Evolutionary conservation across 2,329 filamentous ascomycete species (phyloP), one percentile per base, ranked within the genome.

Genomic region (Penicillium janthinellum): DNA sequence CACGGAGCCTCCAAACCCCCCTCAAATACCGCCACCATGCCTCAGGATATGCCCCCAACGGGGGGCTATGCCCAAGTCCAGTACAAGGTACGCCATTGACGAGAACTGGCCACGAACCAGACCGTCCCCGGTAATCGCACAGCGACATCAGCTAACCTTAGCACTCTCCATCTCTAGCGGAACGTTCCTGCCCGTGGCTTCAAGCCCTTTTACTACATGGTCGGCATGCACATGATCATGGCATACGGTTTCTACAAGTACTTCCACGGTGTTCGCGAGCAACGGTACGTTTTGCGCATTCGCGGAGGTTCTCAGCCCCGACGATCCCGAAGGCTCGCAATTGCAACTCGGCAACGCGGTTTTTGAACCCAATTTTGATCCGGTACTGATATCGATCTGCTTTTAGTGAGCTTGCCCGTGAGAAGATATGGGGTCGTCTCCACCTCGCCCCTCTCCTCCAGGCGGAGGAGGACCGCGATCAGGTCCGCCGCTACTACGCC

Each of bases 381-480:
- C 20, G n/a, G n/a, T 8, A 59, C 53, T 64, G 31, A 55, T 31
- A 42, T 20, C 1, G 41, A 64, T 63, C 45, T 50, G 25, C 31
- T 17, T 37, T n/a, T 71, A 97, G 93, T 74, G 95, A 99, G 80
- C 88, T 96, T 68, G 91, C 88, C 64, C 91, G 95, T 71, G 95
- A 99, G 76, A 99, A 98, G 84, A 95, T 96, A 87, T 99, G 95
- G 95, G 87, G 91, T 63, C 90, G 95, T 75, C 96, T 99, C 79
- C 88, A 98, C 80, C 84, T 99, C 65, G 95, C 94, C 73, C 95
- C 95, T 59, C 82, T 96, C 64, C 87, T 99, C 65, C 94, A 98
- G 77, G 95, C 95, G 58, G 95, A 99, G 76, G 92, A 96, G 78
- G 95, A 99, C 82, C 89, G 95, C 62, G 95, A 99, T 80, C 89